Evolutionary conservation across 495 filamentous ascomycete genomes (phyloP).

Genomic region (Amphirosellinia nigrospora): DNA sequence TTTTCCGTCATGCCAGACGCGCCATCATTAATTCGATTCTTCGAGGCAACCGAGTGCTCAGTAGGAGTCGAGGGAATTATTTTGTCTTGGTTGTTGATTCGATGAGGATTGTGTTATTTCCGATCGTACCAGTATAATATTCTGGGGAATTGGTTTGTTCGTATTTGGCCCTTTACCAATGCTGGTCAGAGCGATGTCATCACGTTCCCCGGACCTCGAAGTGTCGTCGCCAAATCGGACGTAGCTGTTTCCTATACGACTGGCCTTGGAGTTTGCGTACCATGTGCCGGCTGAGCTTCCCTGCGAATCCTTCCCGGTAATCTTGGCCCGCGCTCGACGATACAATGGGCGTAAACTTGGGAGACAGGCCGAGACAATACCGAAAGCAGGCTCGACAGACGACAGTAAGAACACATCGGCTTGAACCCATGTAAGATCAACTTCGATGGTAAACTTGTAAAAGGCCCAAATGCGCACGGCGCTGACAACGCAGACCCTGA

Average conservation of each 20-base stretch:
- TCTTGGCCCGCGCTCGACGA: slow-evolving; percentile 31
- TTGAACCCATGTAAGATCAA: slow-evolving; percentile 49
- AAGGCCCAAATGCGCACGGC: slow-evolving; percentile 50
- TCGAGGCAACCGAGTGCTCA: background rate
- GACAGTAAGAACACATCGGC: slow-evolving; percentile 52
- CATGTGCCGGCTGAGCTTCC: slow-evolving; percentile 30
- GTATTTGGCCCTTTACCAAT: slow-evolving; percentile 26
- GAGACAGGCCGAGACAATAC: slow-evolving; percentile 51
- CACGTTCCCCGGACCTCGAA: slow-evolving; percentile 18
- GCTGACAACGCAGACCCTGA: slow-evolving; percentile 47
- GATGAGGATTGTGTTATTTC: slow-evolving; percentile 28
- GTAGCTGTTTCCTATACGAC: slow-evolving; percentile 29
- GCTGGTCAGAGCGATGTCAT: slow-evolving; percentile 30
- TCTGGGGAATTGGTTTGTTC: slow-evolving; percentile 27
- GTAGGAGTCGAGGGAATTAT: slow-evolving; percentile 13
- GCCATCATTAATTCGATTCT: background rate
- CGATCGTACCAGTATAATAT: slow-evolving; percentile 31
- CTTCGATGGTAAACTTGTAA: slow-evolving; percentile 39
- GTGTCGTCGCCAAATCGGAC: slow-evolving; percentile 30
- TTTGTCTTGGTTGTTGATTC: slow-evolving; percentile 13
- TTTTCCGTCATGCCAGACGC: background rate
- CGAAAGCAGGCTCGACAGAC: slow-evolving; percentile 49
- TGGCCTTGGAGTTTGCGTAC: slow-evolving; percentile 26
- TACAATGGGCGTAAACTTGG: slow-evolving; percentile 48
- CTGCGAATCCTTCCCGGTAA: slow-evolving; percentile 19